Conservation (phyloP, 306 rosid genomes). For the Cucumis melo region DNA sequence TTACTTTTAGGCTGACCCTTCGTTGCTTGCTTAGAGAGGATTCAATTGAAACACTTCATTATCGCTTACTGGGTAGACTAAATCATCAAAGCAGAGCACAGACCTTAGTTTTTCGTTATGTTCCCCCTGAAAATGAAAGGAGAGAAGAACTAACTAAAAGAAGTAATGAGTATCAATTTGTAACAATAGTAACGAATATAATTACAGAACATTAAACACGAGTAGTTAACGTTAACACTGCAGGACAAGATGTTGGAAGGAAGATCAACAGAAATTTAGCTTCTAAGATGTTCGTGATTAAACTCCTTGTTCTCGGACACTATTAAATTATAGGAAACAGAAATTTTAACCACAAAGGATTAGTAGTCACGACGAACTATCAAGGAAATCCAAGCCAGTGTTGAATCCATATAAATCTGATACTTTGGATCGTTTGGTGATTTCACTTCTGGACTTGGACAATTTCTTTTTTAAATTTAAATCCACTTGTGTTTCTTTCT, state of each 20-base stretch:
- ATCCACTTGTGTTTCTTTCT: neutral
- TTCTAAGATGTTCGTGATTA: neutral
- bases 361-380: neutral
- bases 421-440: neutral
- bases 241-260: neutral
- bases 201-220: neutral
- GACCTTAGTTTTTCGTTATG: neutral
- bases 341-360: neutral
- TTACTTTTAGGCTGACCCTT: too few relatives aligned
- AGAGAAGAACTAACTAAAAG: neutral
- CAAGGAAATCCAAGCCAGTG: neutral
- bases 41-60: neutral
- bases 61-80: neutral
- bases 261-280: neutral
- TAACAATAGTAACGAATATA: neutral
- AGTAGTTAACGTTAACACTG: neutral
- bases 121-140: neutral
- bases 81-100: neutral
- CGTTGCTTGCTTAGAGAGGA: neutral
- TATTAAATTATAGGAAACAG: neutral
- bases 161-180: neutral
- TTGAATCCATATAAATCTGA: neutral
- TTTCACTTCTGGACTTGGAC: neutral
- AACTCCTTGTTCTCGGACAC: neutral
- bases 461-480: neutral